A percentile compares a stretch with the other conserved stretches of the same genome.
Evolutionary conservation across 83 land plant species (phyloP).

Genomic region (Thuja plicata): DNA sequence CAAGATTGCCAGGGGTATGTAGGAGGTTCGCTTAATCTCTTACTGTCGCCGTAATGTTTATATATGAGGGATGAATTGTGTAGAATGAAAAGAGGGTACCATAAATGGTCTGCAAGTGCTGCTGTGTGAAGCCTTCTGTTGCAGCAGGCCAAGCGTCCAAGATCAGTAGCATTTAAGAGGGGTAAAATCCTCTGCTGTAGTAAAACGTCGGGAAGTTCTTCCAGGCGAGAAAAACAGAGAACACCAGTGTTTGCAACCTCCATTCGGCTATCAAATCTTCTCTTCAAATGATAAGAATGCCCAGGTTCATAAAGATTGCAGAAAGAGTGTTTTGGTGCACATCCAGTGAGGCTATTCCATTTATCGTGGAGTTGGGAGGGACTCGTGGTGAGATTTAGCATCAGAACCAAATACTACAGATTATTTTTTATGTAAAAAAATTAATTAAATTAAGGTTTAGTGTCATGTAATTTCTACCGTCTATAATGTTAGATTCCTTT

Average conservation of each 20-base stretch:
- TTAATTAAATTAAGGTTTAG: too few species aligned
- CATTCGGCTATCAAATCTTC: background rate
- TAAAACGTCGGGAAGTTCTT: background rate
- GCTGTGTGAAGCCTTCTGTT: background rate
- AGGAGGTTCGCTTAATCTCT: background rate
- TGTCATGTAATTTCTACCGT: too few species aligned
- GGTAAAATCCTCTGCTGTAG: background rate
- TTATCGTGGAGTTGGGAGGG: too few species aligned
- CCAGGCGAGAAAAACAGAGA: background rate
- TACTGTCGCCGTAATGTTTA: background rate
- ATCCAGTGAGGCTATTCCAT: too few species aligned
- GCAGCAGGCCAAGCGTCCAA: slow-evolving; percentile 9
- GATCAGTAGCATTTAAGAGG: background rate
- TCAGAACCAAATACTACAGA: too few species aligned
- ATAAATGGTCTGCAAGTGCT: background rate
- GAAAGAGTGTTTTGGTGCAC: too few species aligned
- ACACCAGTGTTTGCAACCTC: background rate
- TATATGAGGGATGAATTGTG: background rate
- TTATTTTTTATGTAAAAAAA: too few species aligned
- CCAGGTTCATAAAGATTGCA: too few species aligned
- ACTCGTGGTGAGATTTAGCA: too few species aligned
- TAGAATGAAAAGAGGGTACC: background rate
- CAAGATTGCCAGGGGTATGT: slow-evolving; percentile 3
- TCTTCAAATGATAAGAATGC: background rate
- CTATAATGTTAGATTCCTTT: too few species aligned